Conservation (phyloP, 352 stramenopile species). For the Phytophthora pseudosyringae region DNA sequence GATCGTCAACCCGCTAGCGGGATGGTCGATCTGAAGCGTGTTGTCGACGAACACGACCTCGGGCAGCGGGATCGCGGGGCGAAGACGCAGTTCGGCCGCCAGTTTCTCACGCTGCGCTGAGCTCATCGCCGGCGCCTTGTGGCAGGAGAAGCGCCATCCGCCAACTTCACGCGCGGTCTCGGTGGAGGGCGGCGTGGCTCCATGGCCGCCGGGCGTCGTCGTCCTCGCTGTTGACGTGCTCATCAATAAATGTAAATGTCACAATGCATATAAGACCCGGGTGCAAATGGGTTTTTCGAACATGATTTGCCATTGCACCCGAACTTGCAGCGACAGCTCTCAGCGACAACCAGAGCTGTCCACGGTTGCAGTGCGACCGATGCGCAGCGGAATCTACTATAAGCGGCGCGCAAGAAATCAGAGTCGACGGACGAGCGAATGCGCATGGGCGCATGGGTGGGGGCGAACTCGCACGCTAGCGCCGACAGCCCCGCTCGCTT, state of each 20-base stretch:
- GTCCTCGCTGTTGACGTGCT: neutral
- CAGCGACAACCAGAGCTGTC: too few species aligned
- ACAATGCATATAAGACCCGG: slow-evolving; percentile 7
- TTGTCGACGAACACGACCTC: slow-evolving; percentile 68
- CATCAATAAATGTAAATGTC: neutral
- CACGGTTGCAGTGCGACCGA: too few species aligned
- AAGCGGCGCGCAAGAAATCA: too few species aligned
- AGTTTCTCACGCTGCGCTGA: slow-evolving; percentile 44
- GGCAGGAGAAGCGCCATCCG: slow-evolving; percentile 54
- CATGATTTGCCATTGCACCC: slow-evolving; percentile 10
- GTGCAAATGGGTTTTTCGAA: slow-evolving; percentile 13
- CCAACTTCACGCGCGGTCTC: slow-evolving; percentile 34
- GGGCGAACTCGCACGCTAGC: too few species aligned
- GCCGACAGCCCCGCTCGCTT: too few species aligned
- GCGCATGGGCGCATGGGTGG: too few species aligned
- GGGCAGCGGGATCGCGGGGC: slow-evolving; percentile 47
- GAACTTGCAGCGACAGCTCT: too few species aligned
- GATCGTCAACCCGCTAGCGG: slow-evolving; percentile 35
- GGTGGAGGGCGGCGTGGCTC: neutral
- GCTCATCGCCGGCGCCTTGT: slow-evolving; percentile 49
- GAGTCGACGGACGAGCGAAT: too few species aligned
- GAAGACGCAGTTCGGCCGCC: slow-evolving; percentile 35
- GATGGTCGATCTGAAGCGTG: slow-evolving; percentile 38
- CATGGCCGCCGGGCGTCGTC: neutral
- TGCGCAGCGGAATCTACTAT: too few species aligned